Base-by-base conservation (phyloP, 108 stramenopile genomes). In the Nitzschia inconspicua region DNA sequence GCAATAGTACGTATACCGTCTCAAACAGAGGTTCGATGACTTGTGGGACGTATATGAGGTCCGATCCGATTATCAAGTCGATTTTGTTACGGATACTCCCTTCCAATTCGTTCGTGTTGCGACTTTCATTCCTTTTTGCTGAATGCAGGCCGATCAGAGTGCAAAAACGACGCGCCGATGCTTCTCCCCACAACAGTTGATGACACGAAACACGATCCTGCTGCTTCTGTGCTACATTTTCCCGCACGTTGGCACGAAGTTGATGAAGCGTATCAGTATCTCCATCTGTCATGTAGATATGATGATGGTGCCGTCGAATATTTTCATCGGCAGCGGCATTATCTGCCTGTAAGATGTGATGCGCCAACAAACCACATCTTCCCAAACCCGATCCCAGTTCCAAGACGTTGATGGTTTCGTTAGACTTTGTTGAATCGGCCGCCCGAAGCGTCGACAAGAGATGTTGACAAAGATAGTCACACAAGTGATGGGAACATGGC, bases 371-470 rank as follows among this genome's bases (percentile, higher is more conserved):
- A 0, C 86, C 86, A 51, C 75, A 76, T 35, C 77, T 40, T 27
- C 86, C 86, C 67, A 87, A 67, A n/a, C 86, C 86, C 1, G 86
- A 68, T 25, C 86, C 86, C 49, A 86, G 56, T 57, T 86, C 78
- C 39, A 80, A 50, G 13, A 73, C 68, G 19, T 44, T 19, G 27
- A 63, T 18, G 30, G 41, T 47, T n/a, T 47, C n/a, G 25, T 29
- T 36, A 40, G 27, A 5, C 26, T 41, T 3, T 25, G 31, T 26
- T 52, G 30, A 20, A 23, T 43, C 41, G 26, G 5, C 4, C 7
- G 14, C 42, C n/a, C 16, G 14, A 19, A 20, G 14, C 14, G 14
- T n/a, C 19, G 19, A 18, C 19, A 10, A 20, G 9, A 57, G 27
- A 10, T 29, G 41, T 13, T 41, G 20, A 0, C 82, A 27, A 29